Base-by-base conservation (phyloP, 2,329 filamentous ascomycete species). In the Trichoderma atroviride region DNA sequence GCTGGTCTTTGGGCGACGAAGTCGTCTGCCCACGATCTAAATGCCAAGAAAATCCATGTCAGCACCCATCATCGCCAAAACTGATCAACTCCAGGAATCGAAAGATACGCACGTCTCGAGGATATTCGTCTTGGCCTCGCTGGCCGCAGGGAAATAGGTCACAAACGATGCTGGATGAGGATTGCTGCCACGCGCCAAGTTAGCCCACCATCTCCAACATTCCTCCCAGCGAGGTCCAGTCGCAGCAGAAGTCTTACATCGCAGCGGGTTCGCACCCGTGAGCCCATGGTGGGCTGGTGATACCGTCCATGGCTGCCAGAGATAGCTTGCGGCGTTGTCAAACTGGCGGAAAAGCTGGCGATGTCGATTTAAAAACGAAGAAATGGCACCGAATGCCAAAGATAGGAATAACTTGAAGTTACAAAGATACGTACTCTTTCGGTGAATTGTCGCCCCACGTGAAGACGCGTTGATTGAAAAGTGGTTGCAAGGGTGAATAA, bases 101-200 rank as follows among this genome's bases (percentile, higher is more conserved):
- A 50, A 27, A 6, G 13, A 11, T 58, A 59, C 64, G 29, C 43
- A 67, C 64, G 27, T 59, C 31, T 58, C 43, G 35, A 35, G 19
- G 22, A 13, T 37, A 9, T 24, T 22, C 55, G 47, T 47, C 35
- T 57, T 22, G 58, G n/a, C 66, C 50, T 63, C 59, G 9, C 24
- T n/a, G 61, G 68, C 68, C 37, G 33, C 68, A 27, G 77, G 71
- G 58, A 79, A 78, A 71, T 73, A 77, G 1, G 70, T 60, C 64
- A 76, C 64, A 67, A 78, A 79, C 10, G 74, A 72, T 29, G 69
- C 43, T 13, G 74, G 68, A 16, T 73, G 73, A 16, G 72, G 69
- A 37, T 74, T 74, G 43, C 75, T 78, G 27, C 47, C 37, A 60
- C 58, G 55, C 33, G 35, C 33, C 63, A 14, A 19, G 68, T 55